Conservation (phyloP, 345 rosid species). For the Mallotus nudiflorus region DNA sequence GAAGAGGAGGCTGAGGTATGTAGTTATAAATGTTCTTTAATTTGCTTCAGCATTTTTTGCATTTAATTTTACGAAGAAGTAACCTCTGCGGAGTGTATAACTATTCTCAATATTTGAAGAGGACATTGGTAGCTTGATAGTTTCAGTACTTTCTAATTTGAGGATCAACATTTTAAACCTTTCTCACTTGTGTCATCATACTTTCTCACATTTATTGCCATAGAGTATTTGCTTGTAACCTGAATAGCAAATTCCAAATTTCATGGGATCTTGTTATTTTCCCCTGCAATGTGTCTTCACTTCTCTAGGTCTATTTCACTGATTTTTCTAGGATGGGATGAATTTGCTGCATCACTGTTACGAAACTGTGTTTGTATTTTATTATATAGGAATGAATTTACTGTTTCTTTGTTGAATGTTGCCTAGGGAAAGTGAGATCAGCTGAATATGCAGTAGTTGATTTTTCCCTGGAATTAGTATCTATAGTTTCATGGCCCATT, state of each 20-base stretch:
- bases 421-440: background rate
- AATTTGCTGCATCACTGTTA: too few species aligned
- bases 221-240: background rate
- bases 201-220: background rate
- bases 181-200: background rate
- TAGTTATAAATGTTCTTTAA: too few species aligned
- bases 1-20: conserved; percentile 59
- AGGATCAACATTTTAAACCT: background rate
- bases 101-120: background rate
- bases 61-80: background rate
- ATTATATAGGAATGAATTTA: too few species aligned
- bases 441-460: background rate
- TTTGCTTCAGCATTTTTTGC: background rate
- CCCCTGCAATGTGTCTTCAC: too few species aligned
- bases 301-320: too few species aligned
- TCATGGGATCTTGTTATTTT: background rate
- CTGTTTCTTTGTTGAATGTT: background rate
- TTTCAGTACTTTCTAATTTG: background rate
- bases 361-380: too few species aligned
- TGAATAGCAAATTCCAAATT: background rate
- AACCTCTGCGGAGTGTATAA: background rate
- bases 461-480: background rate
- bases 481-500: background rate
- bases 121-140: background rate
- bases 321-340: too few species aligned